A percentile compares a stretch with the other conserved stretches of the same genome.
Conservation (phyloP, 352 stramenopile genomes). For the Phytophthora sp. region DNA sequence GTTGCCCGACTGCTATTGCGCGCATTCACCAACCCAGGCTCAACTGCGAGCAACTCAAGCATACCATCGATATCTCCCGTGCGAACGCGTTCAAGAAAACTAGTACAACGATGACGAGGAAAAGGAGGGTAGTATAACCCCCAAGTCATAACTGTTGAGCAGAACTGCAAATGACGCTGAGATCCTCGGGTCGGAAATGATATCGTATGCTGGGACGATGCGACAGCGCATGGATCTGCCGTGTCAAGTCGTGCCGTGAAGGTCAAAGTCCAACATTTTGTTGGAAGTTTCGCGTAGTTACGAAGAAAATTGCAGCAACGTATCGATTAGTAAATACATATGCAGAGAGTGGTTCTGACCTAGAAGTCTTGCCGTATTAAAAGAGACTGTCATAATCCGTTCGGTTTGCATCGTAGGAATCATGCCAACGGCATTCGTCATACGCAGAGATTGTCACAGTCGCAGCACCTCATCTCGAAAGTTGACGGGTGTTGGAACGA, state of each 20-base stretch:
- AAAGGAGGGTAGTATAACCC: not conserved
- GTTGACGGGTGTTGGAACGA: slow-evolving; percentile 2
- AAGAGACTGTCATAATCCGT: slow-evolving; percentile 18
- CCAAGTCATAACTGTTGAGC: too few relatives aligned
- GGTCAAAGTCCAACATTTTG: too few relatives aligned
- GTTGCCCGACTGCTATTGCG: slow-evolving; percentile 2
- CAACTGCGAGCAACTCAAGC: not conserved
- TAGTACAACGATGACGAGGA: not conserved
- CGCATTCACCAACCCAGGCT: not conserved
- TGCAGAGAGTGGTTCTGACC: too few relatives aligned
- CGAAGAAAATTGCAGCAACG: too few relatives aligned
- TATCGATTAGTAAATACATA: too few relatives aligned
- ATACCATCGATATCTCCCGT: not conserved
- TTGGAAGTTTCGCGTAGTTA: too few relatives aligned
- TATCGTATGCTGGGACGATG: too few relatives aligned
- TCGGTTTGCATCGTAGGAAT: slow-evolving; percentile 7
- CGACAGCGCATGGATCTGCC: too few relatives aligned
- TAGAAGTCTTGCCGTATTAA: too few relatives aligned
- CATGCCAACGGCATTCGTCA: slow-evolving; percentile 8
- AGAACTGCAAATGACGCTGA: too few relatives aligned
- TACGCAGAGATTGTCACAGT: not conserved
- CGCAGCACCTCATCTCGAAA: not conserved
- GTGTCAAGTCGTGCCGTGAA: too few relatives aligned
- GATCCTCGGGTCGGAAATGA: too few relatives aligned
- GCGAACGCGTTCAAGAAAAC: not conserved